A percentile compares a stretch with the other conserved stretches of the same genome.
These are phyloP conservation scores for Kalmusia sp. DNA, from an alignment of 2,329 filamentous ascomycete genomes.

Conservation along the genomic window DNA sequence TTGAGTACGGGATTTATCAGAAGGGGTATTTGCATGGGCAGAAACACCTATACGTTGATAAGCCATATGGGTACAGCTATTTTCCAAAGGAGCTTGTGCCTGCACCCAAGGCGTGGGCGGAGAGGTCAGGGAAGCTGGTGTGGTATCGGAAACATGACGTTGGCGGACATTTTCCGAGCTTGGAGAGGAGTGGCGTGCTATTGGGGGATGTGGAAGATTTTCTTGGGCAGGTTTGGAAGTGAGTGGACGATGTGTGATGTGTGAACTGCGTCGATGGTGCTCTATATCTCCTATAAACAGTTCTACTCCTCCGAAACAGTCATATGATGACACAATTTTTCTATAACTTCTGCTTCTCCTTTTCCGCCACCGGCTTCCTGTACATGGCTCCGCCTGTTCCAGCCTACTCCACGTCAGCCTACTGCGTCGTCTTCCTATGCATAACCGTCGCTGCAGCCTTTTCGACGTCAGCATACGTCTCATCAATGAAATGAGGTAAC, in stretches of 20 bases:
- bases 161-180: conserved; percentile 57
- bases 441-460: conserved; percentile 47
- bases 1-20: neutral
- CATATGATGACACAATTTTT: too few relatives aligned
- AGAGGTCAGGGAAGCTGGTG: conserved; percentile 46
- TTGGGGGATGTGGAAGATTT: conserved; percentile 56
- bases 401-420: conserved; percentile 19
- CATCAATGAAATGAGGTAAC: conserved; percentile 33
- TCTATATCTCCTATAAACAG: too few relatives aligned
- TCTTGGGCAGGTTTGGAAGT: conserved; percentile 42
- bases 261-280: neutral
- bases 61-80: conserved; percentile 53
- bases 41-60: conserved; percentile 40
- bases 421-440: conserved; percentile 39
- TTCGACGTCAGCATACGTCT: conserved; percentile 17
- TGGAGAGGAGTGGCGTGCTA: conserved; percentile 53
- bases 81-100: conserved; percentile 53
- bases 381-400: conserved; percentile 24
- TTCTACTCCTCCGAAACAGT: too few relatives aligned
- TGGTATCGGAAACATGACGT: conserved; percentile 45
- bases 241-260: neutral
- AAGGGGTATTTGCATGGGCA: conserved; percentile 20
- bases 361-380: conserved; percentile 16
- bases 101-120: conserved; percentile 50
- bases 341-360: conserved; percentile 8